Evolutionary conservation across 2,329 filamentous ascomycete species (phyloP).

Genomic region (Didymella keratinophila): DNA sequence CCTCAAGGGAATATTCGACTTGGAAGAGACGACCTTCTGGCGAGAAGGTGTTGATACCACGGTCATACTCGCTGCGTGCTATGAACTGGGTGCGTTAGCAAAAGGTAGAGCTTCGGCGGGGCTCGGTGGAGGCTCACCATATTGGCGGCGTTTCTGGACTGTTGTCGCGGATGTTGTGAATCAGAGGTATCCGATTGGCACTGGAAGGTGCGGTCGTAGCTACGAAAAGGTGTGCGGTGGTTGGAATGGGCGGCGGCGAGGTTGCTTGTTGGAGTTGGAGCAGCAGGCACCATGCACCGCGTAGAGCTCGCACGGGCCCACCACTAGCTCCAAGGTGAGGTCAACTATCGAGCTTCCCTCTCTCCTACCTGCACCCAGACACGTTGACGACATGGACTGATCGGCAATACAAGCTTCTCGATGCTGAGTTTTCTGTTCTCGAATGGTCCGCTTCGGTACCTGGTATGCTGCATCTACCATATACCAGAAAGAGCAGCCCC

Average conservation of each 20-base stretch:
- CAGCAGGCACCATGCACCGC: neutral
- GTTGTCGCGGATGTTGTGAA: neutral
- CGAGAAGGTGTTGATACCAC: slow-evolving; percentile 99
- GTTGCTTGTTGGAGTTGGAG: slow-evolving; percentile 19
- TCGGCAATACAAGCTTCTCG: neutral
- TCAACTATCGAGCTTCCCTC: neutral
- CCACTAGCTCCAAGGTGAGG: slow-evolving; percentile 14
- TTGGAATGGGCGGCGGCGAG: slow-evolving; percentile 14
- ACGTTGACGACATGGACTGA: neutral
- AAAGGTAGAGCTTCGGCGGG: slow-evolving; percentile 39
- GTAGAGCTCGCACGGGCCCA: slow-evolving; percentile 16
- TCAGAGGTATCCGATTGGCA: neutral
- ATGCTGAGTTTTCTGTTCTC: neutral
- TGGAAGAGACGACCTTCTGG: slow-evolving; percentile 99
- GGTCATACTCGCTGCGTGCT: slow-evolving; percentile 99
- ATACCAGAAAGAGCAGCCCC: neutral
- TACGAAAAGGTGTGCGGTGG: slow-evolving; percentile 3
- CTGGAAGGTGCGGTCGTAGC: neutral
- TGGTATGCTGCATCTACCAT: neutral
- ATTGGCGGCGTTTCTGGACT: slow-evolving; percentile 28
- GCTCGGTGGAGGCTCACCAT: slow-evolving; percentile 42
- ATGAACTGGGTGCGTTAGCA: slow-evolving; percentile 73
- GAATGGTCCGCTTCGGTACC: neutral
- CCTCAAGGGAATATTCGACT: slow-evolving; percentile 99
- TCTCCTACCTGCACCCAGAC: neutral